Percentiles rank a stretch among this genome's conserved stretches.
Evolutionary conservation across 2,329 filamentous ascomycete species (phyloP).

Genomic region (Blastomyces parvus): DNA sequence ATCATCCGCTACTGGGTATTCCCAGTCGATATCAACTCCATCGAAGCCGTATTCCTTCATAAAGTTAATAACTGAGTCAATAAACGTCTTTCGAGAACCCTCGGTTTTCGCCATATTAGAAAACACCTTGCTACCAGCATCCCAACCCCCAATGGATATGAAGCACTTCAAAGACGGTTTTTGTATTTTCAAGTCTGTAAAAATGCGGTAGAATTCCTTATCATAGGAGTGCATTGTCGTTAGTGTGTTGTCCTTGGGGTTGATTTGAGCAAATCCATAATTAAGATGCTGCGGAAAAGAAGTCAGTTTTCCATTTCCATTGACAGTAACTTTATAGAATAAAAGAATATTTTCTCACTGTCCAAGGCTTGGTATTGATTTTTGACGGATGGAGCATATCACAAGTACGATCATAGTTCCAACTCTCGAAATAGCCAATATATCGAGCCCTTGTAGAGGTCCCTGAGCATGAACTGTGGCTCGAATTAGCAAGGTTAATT

Average conservation of each 20-base stretch:
- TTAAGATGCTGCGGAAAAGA: constrained; percentile 21
- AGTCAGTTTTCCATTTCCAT: constrained; percentile 5
- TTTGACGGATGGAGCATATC: constrained; percentile 10
- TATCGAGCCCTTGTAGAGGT: constrained; percentile 11
- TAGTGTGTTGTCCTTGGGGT: constrained; percentile 1
- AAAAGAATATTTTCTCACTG: constrained; percentile 5
- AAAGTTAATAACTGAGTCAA: constrained; percentile 10
- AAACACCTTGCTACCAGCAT: constrained; percentile 8
- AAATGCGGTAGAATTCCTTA: constrained; percentile 5
- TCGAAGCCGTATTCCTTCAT: constrained; percentile 12
- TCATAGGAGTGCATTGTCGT: constrained; percentile 5
- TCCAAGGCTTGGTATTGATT: constrained; percentile 11
- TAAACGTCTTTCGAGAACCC: constrained; percentile 11
- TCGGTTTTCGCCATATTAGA: constrained; percentile 4
- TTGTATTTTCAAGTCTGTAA: constrained; percentile 7
- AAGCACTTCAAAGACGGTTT: constrained; percentile 11
- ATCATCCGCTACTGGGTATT: constrained; percentile 27
- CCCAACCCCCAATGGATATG: constrained; percentile 12
- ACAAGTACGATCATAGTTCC: constrained; percentile 16
- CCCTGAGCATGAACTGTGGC: constrained; percentile 3
- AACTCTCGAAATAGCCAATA: constrained; percentile 32
- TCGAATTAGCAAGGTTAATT: constrained; percentile 8
- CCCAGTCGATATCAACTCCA: constrained; percentile 17
- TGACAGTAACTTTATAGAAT: background rate
- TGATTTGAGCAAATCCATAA: constrained; percentile 30